phyloP scores from a whole-genome alignment of 768 basidiomycete species.

The Harrya chromipes region DNA sequence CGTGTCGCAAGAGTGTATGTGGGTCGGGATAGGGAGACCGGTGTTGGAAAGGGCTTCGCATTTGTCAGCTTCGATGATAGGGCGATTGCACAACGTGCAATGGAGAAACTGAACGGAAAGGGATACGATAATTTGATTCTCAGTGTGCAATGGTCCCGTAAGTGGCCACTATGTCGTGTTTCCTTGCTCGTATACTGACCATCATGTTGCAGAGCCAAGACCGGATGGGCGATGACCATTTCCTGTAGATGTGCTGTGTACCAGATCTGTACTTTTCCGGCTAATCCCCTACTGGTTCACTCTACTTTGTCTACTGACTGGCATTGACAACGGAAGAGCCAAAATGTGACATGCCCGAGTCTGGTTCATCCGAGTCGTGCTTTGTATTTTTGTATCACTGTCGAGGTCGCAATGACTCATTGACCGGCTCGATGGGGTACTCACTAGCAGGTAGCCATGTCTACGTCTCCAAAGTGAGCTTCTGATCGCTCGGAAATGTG shows the following conservation, averaged over 20 bases:
- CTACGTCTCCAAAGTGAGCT: too few species aligned
- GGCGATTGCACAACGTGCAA: slow-evolving; percentile 77
- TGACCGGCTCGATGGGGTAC: too few species aligned
- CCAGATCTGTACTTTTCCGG: slow-evolving; percentile 2
- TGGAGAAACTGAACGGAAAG: slow-evolving; percentile 87
- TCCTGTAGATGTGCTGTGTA: slow-evolving; percentile 2
- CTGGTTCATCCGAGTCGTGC: too few species aligned
- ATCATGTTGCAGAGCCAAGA: slow-evolving; percentile 36
- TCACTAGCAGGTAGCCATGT: too few species aligned
- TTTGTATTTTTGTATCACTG: too few species aligned
- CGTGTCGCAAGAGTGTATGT: slow-evolving; percentile 89
- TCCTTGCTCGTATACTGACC: neutral
- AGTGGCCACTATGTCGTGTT: slow-evolving; percentile 25
- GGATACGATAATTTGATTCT: slow-evolving; percentile 92
- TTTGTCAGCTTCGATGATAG: slow-evolving; percentile 94
- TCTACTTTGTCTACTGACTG: too few species aligned
- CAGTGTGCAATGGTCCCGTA: slow-evolving; percentile 63
- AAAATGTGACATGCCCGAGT: too few species aligned
- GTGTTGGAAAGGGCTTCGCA: slow-evolving; percentile 93
- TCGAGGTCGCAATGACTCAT: too few species aligned
- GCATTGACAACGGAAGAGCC: too few species aligned
- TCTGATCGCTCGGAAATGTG: too few species aligned
- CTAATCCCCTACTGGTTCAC: too few species aligned
- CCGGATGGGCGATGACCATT: slow-evolving; percentile 36
- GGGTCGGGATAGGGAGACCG: slow-evolving; percentile 91